Evolutionary conservation across 2,329 filamentous ascomycete genomes (phyloP).

Genomic region (Penicillium verrucosum): DNA sequence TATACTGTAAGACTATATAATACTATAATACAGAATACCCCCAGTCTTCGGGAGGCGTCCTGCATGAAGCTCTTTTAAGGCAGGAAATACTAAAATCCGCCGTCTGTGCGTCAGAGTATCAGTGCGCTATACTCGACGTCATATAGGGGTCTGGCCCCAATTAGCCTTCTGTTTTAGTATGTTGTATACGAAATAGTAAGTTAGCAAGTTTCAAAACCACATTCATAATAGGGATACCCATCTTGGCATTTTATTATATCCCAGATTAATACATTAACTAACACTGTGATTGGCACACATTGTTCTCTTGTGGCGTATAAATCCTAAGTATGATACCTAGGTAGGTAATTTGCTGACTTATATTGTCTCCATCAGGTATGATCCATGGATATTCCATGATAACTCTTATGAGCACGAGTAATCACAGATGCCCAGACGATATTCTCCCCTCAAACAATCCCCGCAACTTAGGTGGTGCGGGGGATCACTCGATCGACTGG

Average conservation of each 20-base stretch:
- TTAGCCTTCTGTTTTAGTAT: conserved; percentile 4
- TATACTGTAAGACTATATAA: background rate
- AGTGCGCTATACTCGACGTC: conserved; percentile 17
- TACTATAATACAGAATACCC: background rate
- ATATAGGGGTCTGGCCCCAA: conserved; percentile 15
- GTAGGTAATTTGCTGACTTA: background rate
- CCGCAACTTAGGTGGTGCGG: background rate
- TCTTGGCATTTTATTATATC: background rate
- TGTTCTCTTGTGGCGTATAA: background rate
- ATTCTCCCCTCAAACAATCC: background rate
- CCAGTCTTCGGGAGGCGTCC: conserved; percentile 5
- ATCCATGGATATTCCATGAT: background rate
- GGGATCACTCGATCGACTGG: background rate
- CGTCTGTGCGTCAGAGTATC: conserved; percentile 4
- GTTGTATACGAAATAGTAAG: background rate
- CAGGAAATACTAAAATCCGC: background rate
- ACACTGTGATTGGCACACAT: background rate
- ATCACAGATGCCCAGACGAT: background rate
- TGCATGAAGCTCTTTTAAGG: conserved; percentile 15
- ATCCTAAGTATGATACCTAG: background rate
- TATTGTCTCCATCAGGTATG: background rate
- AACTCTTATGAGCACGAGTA: background rate
- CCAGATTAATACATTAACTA: background rate
- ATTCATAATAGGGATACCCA: background rate
- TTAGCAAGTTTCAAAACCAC: background rate